These are phyloP conservation scores for Calonectria crousiana DNA, from an alignment of 2,329 filamentous ascomycete genomes.

Conservation along the genomic window DNA sequence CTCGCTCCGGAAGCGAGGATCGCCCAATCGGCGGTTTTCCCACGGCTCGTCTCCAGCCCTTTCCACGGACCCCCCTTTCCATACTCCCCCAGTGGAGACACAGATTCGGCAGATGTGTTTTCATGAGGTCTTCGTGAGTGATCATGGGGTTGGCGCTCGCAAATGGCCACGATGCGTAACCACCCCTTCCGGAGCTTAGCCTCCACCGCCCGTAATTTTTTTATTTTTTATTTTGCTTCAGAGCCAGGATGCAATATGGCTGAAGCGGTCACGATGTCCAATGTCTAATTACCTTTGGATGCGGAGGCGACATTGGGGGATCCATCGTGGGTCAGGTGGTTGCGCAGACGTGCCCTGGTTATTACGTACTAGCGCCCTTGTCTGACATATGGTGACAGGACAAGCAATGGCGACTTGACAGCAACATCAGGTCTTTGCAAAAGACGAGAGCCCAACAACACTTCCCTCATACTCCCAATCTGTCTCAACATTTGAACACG, in stretches of 20 bases:
- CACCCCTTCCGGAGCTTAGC: neutral
- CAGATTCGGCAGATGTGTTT: neutral
- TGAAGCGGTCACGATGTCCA: conserved; percentile 43
- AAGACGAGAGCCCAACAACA: conserved; percentile 17
- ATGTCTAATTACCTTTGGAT: conserved; percentile 44
- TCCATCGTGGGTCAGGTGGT: conserved; percentile 43
- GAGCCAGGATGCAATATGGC: conserved; percentile 20
- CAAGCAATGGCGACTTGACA: conserved; percentile 7
- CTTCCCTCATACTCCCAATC: neutral
- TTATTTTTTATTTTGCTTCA: neutral
- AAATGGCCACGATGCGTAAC: conserved; percentile 9
- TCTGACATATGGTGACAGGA: conserved; percentile 20
- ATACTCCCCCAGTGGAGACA: neutral
- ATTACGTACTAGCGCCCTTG: conserved; percentile 43
- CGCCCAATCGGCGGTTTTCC: conserved; percentile 37
- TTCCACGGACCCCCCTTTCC: conserved; percentile 9
- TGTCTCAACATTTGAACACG: conserved; percentile 2
- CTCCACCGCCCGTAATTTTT: neutral
- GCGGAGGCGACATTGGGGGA: conserved; percentile 31
- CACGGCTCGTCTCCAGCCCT: neutral
- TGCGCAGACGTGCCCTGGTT: conserved; percentile 34
- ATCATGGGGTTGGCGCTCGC: conserved; percentile 12
- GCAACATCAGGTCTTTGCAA: neutral
- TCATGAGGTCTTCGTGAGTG: neutral
- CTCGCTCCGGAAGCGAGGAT: conserved; percentile 23